phyloP scores from a whole-genome alignment of 2,329 filamentous ascomycete genomes.

The Hypoxylon sp. region DNA sequence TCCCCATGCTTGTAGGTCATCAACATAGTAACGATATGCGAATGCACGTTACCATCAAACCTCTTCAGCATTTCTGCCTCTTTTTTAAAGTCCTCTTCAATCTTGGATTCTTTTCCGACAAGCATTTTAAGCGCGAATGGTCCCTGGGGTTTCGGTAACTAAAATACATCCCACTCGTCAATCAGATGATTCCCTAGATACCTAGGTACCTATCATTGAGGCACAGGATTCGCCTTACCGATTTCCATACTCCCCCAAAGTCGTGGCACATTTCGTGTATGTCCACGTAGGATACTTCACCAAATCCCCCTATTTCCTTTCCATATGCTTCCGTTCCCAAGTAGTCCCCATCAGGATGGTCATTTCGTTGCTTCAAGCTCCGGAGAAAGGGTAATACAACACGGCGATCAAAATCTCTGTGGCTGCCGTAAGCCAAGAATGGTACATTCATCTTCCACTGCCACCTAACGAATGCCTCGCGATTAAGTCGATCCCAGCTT shows the following conservation, averaged over 20 bases:
- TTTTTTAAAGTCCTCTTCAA: slow-evolving; percentile 7
- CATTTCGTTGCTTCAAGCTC: not conserved
- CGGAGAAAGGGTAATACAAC: slow-evolving; percentile 9
- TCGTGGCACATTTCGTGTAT: slow-evolving; percentile 18
- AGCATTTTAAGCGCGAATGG: slow-evolving; percentile 16
- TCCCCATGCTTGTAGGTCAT: slow-evolving; percentile 30
- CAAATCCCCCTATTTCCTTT: slow-evolving; percentile 6
- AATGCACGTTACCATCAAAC: slow-evolving; percentile 19
- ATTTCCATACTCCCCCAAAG: not conserved
- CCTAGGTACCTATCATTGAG: too few relatives aligned
- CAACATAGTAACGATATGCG: slow-evolving; percentile 40
- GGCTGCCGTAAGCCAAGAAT: slow-evolving; percentile 1
- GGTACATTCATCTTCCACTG: slow-evolving; percentile 20
- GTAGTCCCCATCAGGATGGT: not conserved
- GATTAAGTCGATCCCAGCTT: not conserved
- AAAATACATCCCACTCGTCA: not conserved
- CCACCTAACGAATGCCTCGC: slow-evolving; percentile 7
- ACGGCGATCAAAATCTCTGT: slow-evolving; percentile 1
- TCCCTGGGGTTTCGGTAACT: slow-evolving; percentile 8
- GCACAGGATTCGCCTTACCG: slow-evolving; percentile 2
- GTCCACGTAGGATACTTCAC: slow-evolving; percentile 14
- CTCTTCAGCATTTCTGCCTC: slow-evolving; percentile 21
- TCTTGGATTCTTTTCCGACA: not conserved
- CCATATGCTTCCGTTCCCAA: not conserved
- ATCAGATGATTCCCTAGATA: not conserved